Base-by-base conservation (phyloP, 2,329 filamentous ascomycete genomes). In the Ciborinia camelliae region DNA sequence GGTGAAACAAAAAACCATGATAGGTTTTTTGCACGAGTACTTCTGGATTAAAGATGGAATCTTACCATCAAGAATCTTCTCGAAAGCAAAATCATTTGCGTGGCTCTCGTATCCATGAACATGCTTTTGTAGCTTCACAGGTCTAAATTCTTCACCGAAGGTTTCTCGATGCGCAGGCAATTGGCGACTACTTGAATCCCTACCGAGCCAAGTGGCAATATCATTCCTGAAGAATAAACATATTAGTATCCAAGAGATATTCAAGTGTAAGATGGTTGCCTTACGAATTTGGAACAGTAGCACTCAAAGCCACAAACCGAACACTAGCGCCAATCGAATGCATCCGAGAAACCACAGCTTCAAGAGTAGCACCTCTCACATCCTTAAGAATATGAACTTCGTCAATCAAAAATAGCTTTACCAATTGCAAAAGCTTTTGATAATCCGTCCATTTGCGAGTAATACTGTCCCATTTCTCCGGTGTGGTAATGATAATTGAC, bases 401-500 rank as follows among this genome's bases (percentile, higher is more conserved):
- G 70, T 96, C 91, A 64, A 96, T 92, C 26, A 96, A 81, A 67
- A 95, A 91, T 0, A 96, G 78, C 66, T 89, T 90, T 53, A 96
- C 85, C 67, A 93, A 81, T 65, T 88, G 84, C 76, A 96, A 85
- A 23, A 96, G 78, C 68, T 82, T 89, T 61, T 83, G 82, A 71
- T 96, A 89, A 70, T 96, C 91, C 70, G 88, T 86, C 92, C 92
- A 96, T 73, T 91, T 93, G 23, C 91, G 82, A 0, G 92, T 96
- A 75, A 95, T 88, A 66, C 90, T 94, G 73, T 96, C 91, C 91
- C 91, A 96, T 73, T 96, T 96, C 76, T 96, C 91, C 0, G 92
- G 91, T 0, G 91, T 96, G 0, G 92, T 95, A 67, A 96, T 83
- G 69, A 96, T 94, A 68, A 96, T 90, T 54, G 87, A 88, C 3